Evolutionary conservation across 2,329 filamentous ascomycete species (phyloP), one percentile per base, ranked within the genome.

Genomic region (Polychaeton citri): DNA sequence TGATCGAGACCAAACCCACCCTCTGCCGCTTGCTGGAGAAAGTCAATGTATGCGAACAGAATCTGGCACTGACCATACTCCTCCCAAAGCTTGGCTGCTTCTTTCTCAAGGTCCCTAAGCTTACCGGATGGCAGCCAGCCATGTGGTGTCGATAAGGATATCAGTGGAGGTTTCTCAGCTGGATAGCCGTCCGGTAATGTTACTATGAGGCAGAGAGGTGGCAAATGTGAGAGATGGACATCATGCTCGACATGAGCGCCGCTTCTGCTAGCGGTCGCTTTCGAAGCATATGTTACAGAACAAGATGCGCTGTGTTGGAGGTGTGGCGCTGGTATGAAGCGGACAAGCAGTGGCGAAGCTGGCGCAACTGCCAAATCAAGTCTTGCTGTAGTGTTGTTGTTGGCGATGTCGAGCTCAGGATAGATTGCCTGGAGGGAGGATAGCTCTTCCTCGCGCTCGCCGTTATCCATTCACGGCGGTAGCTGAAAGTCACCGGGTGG

Each of bases 391-490:
- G 67, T 71, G 0, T 63, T 60, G 21, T 60, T 51, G 6, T 49
- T 46, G 6, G 64, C 49, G 39, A 69, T 53, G 20, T 59, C 54
- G 13, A 78, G 64, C 55, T 79, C 74, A 1, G 74, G 74, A 40
- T 65, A 79, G 38, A 79, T 79, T 34, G 74, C 72, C 31, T 65
- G 62, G 38, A 79, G 65, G 17, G 73, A 67, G 7, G 63, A 65
- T 32, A 79, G 59, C 55, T 79, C 74, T 45, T 75, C 65, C 19
- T 64, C 61, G 42, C 74, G 67, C 45, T 78, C 74, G 49, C 78
- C 73, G 9, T 70, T 65, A 15, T 28, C 24, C 24, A 28, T 28
- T 15, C 24, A 28, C 12, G 24, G 4, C 24, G 15, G 24, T 28
- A 3, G 3, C 15, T 7, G 24, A 28, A 28, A 12, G 24, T 15